Conservation (phyloP, 805 yeast genomes). For the Starmerella scarabaei region DNA sequence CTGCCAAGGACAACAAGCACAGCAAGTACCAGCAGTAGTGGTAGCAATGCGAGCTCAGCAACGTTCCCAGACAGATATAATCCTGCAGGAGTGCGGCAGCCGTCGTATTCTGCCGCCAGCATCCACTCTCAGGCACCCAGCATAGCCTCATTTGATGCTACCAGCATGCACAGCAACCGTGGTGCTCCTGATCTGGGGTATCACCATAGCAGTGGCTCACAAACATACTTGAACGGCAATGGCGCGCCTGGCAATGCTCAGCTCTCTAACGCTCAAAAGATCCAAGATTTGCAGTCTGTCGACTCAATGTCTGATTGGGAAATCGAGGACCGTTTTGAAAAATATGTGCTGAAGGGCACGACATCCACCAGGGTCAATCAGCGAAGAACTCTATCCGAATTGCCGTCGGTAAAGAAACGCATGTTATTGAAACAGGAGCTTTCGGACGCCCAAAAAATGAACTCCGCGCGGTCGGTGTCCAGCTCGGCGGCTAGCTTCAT, state of each 20-base stretch:
- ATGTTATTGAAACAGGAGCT: conserved; percentile 8
- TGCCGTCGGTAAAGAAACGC: conserved; percentile 8
- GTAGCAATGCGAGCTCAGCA: background rate
- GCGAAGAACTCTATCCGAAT: background rate
- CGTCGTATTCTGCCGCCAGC: background rate
- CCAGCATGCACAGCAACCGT: background rate
- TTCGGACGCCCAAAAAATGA: background rate
- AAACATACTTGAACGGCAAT: conserved; percentile 1
- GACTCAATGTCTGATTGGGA: conserved; percentile 7
- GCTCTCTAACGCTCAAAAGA: no score
- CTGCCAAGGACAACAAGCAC: conserved; percentile 12
- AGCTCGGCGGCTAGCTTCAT: no score
- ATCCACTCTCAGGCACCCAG: background rate
- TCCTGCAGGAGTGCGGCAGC: background rate
- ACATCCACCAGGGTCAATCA: conserved; percentile 5
- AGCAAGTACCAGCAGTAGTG: conserved; percentile 11
- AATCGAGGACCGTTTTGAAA: conserved; percentile 11
- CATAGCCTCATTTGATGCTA: background rate
- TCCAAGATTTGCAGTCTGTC: no score
- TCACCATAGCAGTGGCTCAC: background rate
- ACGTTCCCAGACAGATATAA: background rate
- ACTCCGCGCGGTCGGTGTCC: background rate
- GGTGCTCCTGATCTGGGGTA: background rate
- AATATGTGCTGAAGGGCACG: conserved; percentile 1
- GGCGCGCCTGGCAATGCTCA: no score